Conservation (phyloP, 345 rosid species). For the Aquilaria yunnanensis region DNA sequence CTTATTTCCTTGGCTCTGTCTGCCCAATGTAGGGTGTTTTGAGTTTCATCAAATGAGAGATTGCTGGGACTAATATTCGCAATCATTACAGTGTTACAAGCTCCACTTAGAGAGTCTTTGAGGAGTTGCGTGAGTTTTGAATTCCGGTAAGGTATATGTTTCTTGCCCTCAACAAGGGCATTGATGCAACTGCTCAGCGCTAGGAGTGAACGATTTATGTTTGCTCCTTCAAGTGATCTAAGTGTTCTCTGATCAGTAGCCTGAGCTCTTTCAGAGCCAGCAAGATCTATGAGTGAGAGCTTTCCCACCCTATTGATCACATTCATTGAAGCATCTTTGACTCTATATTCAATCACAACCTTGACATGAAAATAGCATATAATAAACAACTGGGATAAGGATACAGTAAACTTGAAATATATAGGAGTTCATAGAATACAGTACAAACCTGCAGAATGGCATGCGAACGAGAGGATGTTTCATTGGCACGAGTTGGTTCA, state of each 20-base stretch:
- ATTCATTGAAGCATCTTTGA: slow-evolving; percentile 66
- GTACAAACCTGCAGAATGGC: slow-evolving; percentile 80
- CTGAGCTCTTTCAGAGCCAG: slow-evolving; percentile 96
- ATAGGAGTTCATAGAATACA: neutral
- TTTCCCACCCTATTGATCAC: slow-evolving; percentile 59
- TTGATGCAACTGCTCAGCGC: slow-evolving; percentile 92
- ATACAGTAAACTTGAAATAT: neutral
- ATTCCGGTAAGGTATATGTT: slow-evolving; percentile 87
- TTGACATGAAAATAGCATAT: slow-evolving; percentile 9
- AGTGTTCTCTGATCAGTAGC: slow-evolving; percentile 93
- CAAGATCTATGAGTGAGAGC: slow-evolving; percentile 92
- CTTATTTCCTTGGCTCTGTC: slow-evolving; percentile 90
- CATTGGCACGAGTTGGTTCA: slow-evolving; percentile 89
- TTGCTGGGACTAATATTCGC: slow-evolving; percentile 94
- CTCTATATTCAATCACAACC: slow-evolving; percentile 76
- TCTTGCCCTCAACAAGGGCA: slow-evolving; percentile 95
- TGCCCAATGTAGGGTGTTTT: slow-evolving; percentile 97
- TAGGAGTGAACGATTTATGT: slow-evolving; percentile 89
- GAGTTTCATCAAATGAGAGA: slow-evolving; percentile 85
- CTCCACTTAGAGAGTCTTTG: slow-evolving; percentile 89
- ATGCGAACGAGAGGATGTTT: slow-evolving; percentile 95
- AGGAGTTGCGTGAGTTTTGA: slow-evolving; percentile 96
- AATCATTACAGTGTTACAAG: slow-evolving; percentile 91
- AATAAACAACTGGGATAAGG: neutral
- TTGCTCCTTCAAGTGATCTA: slow-evolving; percentile 90